These are phyloP conservation scores for Penicillium arizonense DNA, from an alignment of 495 filamentous ascomycete genomes.

Conservation along the genomic window DNA sequence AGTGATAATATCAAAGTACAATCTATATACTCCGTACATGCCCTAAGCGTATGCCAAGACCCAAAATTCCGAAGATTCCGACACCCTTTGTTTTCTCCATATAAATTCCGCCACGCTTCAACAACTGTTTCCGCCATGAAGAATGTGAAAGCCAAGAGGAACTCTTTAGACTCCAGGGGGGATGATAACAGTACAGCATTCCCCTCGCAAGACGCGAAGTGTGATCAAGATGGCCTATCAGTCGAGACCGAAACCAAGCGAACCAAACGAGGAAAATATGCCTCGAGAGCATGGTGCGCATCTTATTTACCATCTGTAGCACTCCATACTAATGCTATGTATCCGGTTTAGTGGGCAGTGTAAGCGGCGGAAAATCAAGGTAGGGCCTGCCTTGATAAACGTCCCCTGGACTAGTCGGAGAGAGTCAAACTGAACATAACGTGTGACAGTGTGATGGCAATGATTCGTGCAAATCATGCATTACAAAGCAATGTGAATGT, in stretches of 20 bases:
- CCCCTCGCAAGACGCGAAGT: no score
- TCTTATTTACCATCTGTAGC: background rate
- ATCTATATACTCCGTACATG: no score
- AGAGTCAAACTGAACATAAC: no score
- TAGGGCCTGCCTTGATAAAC: background rate
- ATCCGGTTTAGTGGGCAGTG: constrained; percentile 16
- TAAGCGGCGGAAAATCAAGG: constrained; percentile 24
- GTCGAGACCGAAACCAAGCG: constrained; percentile 6
- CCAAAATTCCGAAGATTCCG: constrained; percentile 19
- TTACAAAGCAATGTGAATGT: constrained; percentile 10
- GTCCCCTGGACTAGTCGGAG: background rate
- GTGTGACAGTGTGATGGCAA: constrained; percentile 22
- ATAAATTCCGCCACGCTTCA: constrained; percentile 3
- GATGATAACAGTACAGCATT: no score
- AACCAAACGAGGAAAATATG: constrained; percentile 23
- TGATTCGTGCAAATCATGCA: constrained; percentile 21
- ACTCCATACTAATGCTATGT: background rate
- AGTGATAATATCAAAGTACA: no score
- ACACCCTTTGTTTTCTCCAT: constrained; percentile 4
- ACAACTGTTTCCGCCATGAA: no score
- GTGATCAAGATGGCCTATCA: background rate
- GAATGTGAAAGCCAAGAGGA: no score
- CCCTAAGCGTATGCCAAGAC: background rate
- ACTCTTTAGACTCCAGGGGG: no score
- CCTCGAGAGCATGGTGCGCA: constrained; percentile 26